A percentile compares a stretch with the other conserved stretches of the same genome.
phyloP scores from a whole-genome alignment of 495 filamentous ascomycete species.

The Podospora tetraspora region DNA sequence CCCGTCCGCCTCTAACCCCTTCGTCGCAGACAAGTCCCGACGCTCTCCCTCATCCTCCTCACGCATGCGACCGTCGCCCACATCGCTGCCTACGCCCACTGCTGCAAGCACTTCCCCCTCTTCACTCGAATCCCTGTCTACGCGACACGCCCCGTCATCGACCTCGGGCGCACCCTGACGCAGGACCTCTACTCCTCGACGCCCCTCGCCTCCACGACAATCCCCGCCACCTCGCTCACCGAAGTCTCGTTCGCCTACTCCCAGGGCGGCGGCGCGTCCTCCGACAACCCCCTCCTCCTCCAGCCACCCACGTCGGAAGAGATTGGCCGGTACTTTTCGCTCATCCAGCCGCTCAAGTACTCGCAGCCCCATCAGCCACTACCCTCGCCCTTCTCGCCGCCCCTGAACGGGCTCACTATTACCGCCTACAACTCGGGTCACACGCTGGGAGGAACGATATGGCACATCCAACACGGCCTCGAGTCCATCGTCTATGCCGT shows the following conservation, averaged over 20 bases:
- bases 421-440: slow-evolving; percentile 96
- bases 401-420: slow-evolving; percentile 85
- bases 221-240: slow-evolving; percentile 62
- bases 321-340: slow-evolving; percentile 83
- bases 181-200: slow-evolving; percentile 91
- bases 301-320: slow-evolving; percentile 79
- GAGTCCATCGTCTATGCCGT: slow-evolving; percentile 97
- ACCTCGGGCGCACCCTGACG: slow-evolving; percentile 81
- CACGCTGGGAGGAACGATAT: slow-evolving; percentile 93
- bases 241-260: slow-evolving; percentile 58
- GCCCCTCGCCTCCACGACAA: slow-evolving; percentile 75
- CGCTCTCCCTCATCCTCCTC: slow-evolving; percentile 87
- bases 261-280: slow-evolving; percentile 35
- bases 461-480: slow-evolving; percentile 95
- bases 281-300: slow-evolving; percentile 58
- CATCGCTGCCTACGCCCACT: slow-evolving; percentile 90
- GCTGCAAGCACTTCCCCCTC: slow-evolving; percentile 90
- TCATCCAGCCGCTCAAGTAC: slow-evolving; percentile 94
- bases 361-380: slow-evolving; percentile 89
- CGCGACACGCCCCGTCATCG: slow-evolving; percentile 87
- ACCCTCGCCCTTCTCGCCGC: slow-evolving; percentile 78
- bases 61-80: slow-evolving; percentile 89
- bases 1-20: slow-evolving; percentile 8
- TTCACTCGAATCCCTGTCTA: slow-evolving; percentile 95
- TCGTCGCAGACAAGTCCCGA: slow-evolving; percentile 67